These are phyloP conservation scores for Solanum chmielewskii DNA, from an alignment of 257 asterid species.

Conservation along the genomic window DNA sequence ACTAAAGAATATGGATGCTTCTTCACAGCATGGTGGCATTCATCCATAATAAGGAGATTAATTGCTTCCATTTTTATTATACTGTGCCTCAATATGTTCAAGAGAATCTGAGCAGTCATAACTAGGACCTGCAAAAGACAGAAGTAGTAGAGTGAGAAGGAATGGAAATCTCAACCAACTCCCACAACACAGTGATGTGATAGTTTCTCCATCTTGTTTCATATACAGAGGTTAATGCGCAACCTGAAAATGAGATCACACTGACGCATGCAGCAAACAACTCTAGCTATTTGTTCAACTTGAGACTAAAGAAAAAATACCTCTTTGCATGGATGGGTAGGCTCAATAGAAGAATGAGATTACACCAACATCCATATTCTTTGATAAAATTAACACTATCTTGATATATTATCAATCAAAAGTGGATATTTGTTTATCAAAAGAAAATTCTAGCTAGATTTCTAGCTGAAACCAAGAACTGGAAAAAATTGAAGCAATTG, in stretches of 20 bases:
- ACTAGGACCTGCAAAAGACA: slow-evolving; percentile 73
- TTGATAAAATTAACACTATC: neutral
- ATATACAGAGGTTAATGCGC: neutral
- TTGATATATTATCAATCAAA: neutral
- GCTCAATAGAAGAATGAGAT: neutral
- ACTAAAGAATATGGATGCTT: slow-evolving; percentile 97
- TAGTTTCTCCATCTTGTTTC: neutral
- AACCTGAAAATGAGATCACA: neutral
- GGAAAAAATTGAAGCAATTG: neutral
- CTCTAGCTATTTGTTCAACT: neutral
- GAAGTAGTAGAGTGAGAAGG: neutral
- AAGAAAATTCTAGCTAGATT: neutral
- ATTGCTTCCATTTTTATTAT: slow-evolving; percentile 92
- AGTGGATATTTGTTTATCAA: neutral
- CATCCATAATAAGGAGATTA: slow-evolving; percentile 87
- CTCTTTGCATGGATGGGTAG: neutral
- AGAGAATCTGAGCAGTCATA: slow-evolving; percentile 98
- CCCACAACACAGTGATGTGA: neutral
- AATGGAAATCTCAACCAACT: neutral
- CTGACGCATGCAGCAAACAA: neutral
- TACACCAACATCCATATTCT: neutral
- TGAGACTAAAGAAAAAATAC: neutral
- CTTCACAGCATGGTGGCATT: slow-evolving; percentile 99
- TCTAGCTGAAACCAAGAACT: neutral
- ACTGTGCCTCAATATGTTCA: slow-evolving; percentile 95